Conservation (phyloP, 345 rosid species). For the Laguncularia racemosa region DNA sequence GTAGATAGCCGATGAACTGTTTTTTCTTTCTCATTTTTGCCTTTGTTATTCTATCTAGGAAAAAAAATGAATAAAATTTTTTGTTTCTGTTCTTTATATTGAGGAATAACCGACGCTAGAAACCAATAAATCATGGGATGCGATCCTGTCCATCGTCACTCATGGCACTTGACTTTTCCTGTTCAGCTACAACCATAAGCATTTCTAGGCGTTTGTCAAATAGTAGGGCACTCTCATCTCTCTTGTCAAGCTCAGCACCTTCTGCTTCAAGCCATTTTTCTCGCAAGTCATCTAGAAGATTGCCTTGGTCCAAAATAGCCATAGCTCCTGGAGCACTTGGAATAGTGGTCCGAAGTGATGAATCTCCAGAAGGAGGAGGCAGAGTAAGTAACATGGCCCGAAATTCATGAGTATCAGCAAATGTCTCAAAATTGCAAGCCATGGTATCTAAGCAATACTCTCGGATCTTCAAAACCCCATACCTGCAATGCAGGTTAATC, state of each 20-base stretch:
- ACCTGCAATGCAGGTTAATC: conserved; percentile 34
- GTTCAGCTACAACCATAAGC: conserved; percentile 73
- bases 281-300: conserved; percentile 83
- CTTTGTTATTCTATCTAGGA: no score
- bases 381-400: conserved; percentile 84
- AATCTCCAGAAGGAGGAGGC: conserved; percentile 96
- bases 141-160: conserved; percentile 17
- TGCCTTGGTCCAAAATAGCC: conserved; percentile 58
- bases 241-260: conserved; percentile 90
- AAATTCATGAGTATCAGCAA: conserved; percentile 68
- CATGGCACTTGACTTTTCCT: conserved; percentile 34
- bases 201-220: conserved; percentile 86
- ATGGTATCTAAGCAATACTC: conserved; percentile 80
- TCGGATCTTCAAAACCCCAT: conserved; percentile 80
- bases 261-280: conserved; percentile 99
- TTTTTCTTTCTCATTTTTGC: no score
- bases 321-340: conserved; percentile 93
- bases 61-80: no score
- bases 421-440: conserved; percentile 88
- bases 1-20: no score
- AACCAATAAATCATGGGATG: conserved; percentile 10
- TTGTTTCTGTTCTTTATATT: background rate
- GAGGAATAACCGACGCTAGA: background rate
- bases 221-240: conserved; percentile 86
- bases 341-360: conserved; percentile 73